Evolutionary conservation across 306 rosid species (phyloP).

Genomic region (Dicorynia guianensis): DNA sequence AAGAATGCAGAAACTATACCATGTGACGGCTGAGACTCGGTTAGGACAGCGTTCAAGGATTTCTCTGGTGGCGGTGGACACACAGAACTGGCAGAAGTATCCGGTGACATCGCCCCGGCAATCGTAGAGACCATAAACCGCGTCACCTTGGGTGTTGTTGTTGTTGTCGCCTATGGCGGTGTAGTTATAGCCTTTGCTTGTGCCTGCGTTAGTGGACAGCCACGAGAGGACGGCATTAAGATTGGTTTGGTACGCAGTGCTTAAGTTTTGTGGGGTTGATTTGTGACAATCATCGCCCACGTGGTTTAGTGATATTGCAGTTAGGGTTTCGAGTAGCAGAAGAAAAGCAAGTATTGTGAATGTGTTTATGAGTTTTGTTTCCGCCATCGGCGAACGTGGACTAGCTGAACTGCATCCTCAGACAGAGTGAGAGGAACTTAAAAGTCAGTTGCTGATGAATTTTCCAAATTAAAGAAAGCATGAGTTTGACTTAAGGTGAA

Average conservation of each 20-base stretch:
- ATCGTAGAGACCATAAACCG: constrained; percentile 26
- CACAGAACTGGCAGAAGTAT: constrained; percentile 38
- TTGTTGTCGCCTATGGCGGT: background rate
- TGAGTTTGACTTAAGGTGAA: no score
- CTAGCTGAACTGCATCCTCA: no score
- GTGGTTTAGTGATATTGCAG: constrained; percentile 22
- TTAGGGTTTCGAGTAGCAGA: background rate
- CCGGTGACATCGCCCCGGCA: constrained; percentile 14
- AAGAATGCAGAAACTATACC: constrained; percentile 37
- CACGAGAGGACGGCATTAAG: constrained; percentile 2
- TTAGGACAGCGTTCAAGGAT: constrained; percentile 23
- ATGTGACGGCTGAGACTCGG: constrained; percentile 15
- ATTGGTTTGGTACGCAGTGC: constrained; percentile 29
- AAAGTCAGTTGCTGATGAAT: no score
- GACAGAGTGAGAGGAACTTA: no score
- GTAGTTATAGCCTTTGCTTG: constrained; percentile 19
- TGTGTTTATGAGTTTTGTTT: no score
- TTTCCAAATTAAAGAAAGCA: no score
- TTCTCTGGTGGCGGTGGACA: constrained; percentile 1
- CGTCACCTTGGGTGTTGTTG: background rate
- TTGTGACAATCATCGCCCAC: background rate
- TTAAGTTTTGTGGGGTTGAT: background rate
- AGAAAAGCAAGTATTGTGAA: background rate
- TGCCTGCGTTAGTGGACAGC: background rate
- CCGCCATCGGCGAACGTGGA: no score